Evolutionary conservation across 1,284 basidiomycete species (phyloP), one percentile per base, ranked within the genome.

Genomic region (Calocybe gambosa): DNA sequence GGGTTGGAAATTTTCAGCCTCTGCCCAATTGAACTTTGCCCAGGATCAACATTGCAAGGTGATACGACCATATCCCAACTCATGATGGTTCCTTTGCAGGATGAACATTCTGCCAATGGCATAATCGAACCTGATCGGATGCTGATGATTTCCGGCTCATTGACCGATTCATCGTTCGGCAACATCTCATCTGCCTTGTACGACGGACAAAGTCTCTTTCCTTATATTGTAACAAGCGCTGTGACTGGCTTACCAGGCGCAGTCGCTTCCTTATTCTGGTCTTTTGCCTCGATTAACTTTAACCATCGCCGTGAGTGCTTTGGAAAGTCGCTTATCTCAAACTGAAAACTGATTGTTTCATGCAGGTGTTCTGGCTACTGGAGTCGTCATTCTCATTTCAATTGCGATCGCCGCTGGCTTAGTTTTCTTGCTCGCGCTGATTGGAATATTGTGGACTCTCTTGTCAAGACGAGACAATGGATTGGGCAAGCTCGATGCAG

Each of bases 361-460:
- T 26, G 5, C 53, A 92, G 92, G 82, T 62, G 89, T 86, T 75
- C 79, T 97, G 43, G 91, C 93, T 0, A 82, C 84, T 19, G 96
- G 94, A 1, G 77, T 98, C 31, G 92, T 99, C 46, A 97, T 99
- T 52, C 77, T 98, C 33, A 94, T 99, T 56, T 95, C 93, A 3
- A 97, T 99, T 56, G 95, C 94, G 23, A 96, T 98, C 53, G 85
- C 91, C 3, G 92, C 94, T 8, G 95, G 93, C 20, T 82, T 98
- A 19, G 91, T 99, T 43, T 93, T 99, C 70, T 69, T 98, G 1
- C 75, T 97, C 18, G 87, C 91, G 12, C 70, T 96, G 29, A 74
- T 93, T 48, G 92, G 91, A 39, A 86, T 98, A 39, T 69, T 98
- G 35, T 91, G 92, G 84, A 86, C 92, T 0, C 75, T 96, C 10